Evolutionary conservation across 2,329 filamentous ascomycete genomes (phyloP).

Genomic region (Aurifilum marmelostoma): DNA sequence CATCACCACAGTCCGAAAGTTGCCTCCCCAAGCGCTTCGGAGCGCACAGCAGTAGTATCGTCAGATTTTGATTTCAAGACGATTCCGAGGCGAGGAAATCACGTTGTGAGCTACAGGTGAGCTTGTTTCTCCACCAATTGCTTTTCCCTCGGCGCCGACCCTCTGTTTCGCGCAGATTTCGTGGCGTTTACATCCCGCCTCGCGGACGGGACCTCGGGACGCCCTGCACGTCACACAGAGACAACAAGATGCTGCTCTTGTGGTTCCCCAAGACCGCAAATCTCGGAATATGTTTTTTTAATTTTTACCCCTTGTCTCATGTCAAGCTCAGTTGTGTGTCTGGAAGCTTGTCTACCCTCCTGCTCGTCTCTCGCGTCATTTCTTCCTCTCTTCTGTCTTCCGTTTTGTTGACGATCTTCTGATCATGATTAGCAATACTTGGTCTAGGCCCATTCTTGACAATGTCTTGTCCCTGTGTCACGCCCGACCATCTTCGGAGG

Average conservation of each 20-base stretch:
- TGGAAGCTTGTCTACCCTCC: background rate
- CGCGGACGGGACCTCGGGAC: background rate
- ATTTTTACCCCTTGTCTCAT: background rate
- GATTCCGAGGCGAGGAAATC: background rate
- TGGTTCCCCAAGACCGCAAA: slow-evolving; percentile 14
- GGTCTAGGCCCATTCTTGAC: background rate
- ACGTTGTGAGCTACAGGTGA: background rate
- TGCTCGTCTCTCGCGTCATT: background rate
- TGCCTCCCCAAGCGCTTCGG: background rate
- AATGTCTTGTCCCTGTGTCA: slow-evolving; percentile 24
- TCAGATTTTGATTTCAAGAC: background rate
- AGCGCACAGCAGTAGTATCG: slow-evolving; percentile 16
- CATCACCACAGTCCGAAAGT: background rate
- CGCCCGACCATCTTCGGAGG: slow-evolving; percentile 19
- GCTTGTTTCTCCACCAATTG: slow-evolving; percentile 27
- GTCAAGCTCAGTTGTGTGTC: background rate
- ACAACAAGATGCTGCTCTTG: slow-evolving; percentile 10
- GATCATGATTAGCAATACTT: background rate
- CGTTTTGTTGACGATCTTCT: background rate
- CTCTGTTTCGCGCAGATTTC: background rate
- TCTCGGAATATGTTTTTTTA: background rate
- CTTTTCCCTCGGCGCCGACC: slow-evolving; percentile 8
- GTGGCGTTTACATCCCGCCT: slow-evolving; percentile 18
- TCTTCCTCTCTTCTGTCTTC: background rate
- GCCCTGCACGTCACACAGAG: slow-evolving; percentile 22